phyloP scores from a whole-genome alignment of 768 basidiomycete species.

The Boletus sensibilis region DNA sequence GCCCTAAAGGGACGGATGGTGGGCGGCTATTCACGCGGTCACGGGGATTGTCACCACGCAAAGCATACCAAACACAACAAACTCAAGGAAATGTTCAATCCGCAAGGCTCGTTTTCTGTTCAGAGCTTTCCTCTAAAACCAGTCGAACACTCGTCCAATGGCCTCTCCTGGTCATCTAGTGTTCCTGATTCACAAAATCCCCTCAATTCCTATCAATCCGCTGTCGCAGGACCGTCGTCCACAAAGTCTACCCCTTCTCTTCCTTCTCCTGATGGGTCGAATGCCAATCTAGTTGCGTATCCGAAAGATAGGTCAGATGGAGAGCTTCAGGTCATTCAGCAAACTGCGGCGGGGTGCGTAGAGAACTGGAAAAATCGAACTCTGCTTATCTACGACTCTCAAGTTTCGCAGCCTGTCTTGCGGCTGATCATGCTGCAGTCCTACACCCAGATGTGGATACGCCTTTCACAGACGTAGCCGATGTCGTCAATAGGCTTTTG shows the following conservation, averaged over 20 bases:
- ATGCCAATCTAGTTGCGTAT: constrained; percentile 16
- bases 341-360: constrained; percentile 51
- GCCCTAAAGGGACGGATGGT: constrained; percentile 30
- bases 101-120: constrained; percentile 28
- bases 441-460: constrained; percentile 67
- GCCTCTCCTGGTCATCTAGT: constrained; percentile 2
- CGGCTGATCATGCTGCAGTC: constrained; percentile 59
- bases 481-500: constrained; percentile 68
- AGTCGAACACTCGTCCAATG: constrained; percentile 4
- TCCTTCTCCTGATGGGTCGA: constrained; percentile 27
- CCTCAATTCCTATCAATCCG: constrained; percentile 3
- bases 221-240: constrained; percentile 29
- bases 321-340: constrained; percentile 47
- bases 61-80: constrained; percentile 40
- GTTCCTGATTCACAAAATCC: constrained; percentile 5
- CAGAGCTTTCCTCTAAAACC: constrained; percentile 28
- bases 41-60: constrained; percentile 36
- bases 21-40: constrained; percentile 36
- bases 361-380: not conserved
- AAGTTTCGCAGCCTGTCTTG: constrained; percentile 57
- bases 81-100: constrained; percentile 35
- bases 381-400: constrained; percentile 17
- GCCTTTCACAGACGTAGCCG: constrained; percentile 60
- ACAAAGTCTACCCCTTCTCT: constrained; percentile 7
- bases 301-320: constrained; percentile 45